Conservation (phyloP, 805 yeast species). For the Brettanomyces sp. region DNA sequence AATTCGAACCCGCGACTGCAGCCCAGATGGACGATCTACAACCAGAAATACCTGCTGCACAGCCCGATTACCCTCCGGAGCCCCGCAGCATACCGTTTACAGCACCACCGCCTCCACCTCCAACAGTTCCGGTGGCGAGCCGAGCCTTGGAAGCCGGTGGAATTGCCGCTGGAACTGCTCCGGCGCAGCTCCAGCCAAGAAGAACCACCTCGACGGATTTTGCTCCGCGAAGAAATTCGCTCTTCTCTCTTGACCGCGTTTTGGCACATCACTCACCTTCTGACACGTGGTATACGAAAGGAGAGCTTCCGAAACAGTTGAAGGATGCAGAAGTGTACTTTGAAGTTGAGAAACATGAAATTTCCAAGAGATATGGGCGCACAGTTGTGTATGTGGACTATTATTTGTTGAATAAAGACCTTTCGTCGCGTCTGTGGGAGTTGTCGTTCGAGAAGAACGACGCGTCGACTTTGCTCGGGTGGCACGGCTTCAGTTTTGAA, state of each 20-base stretch:
- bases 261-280: background rate
- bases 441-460: constrained; percentile 44
- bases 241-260: background rate
- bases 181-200: constrained; percentile 6
- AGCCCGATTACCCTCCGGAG: background rate
- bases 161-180: background rate
- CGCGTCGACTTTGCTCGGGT: constrained; percentile 41
- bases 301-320: constrained; percentile 48
- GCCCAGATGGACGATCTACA: too few relatives aligned
- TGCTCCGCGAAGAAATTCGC: too few relatives aligned
- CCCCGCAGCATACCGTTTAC: background rate
- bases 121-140: constrained; percentile 9
- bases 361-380: constrained; percentile 50
- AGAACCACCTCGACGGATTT: constrained; percentile 2
- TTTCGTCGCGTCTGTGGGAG: constrained; percentile 55
- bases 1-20: background rate
- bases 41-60: too few relatives aligned
- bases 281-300: constrained; percentile 58
- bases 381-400: constrained; percentile 46
- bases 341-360: constrained; percentile 54
- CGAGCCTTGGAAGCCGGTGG: constrained; percentile 1
- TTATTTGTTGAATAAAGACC: constrained; percentile 64
- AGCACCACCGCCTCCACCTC: constrained; percentile 11
- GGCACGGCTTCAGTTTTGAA: constrained; percentile 19
- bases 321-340: constrained; percentile 37